Percentiles rank a stretch among this genome's conserved stretches.
Conservation (phyloP, 148 eudicot genomes). For the Rheum nobile region DNA sequence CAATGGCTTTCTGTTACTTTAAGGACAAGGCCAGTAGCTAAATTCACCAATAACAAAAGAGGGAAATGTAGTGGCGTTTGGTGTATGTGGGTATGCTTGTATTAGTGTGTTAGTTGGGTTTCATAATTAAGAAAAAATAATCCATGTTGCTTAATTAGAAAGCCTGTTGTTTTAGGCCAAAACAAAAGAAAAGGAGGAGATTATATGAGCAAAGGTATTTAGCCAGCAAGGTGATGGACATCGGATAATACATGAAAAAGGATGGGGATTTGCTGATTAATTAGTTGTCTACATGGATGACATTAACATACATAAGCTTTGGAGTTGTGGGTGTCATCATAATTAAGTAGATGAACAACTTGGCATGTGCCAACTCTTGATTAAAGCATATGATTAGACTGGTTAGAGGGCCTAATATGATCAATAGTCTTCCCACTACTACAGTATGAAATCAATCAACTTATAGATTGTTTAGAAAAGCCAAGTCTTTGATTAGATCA, state of each 20-base stretch:
- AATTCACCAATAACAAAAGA: not conserved
- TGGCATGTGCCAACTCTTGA: conserved; percentile 4
- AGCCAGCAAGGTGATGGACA: no score
- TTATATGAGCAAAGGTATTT: not conserved
- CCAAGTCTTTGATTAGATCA: not conserved
- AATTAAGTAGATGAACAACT: not conserved
- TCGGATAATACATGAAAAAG: not conserved
- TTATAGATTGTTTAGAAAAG: not conserved
- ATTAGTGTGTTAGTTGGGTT: conserved; percentile 14
- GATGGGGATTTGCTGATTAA: not conserved
- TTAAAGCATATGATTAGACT: conserved; percentile 8
- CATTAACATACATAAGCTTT: not conserved
- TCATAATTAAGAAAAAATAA: not conserved
- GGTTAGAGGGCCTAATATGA: conserved; percentile 4
- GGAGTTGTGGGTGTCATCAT: conserved; percentile 4
- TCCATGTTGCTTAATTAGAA: not conserved
- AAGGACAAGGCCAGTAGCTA: conserved; percentile 8
- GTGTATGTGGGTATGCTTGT: conserved; percentile 8
- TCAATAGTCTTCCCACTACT: not conserved
- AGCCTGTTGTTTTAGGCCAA: not conserved
- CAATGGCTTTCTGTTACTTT: conserved; percentile 5
- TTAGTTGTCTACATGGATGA: not conserved
- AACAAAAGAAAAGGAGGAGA: not conserved
- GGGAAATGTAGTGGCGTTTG: conserved; percentile 3
- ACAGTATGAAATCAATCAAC: not conserved